phyloP scores from a whole-genome alignment of 306 rosid species.

The Geum urbanum region DNA sequence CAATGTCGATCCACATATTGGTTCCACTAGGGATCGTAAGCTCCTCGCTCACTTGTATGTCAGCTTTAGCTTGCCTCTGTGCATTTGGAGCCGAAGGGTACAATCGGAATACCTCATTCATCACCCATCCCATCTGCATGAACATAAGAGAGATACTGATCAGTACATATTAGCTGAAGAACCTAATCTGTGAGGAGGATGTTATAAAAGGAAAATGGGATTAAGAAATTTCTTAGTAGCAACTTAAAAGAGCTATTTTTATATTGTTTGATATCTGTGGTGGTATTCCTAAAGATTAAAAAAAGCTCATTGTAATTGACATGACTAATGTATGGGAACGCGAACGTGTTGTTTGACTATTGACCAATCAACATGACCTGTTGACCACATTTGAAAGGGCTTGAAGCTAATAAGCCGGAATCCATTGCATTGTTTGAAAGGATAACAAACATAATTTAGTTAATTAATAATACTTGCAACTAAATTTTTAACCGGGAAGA shows the following conservation, averaged over 20 bases:
- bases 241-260: not conserved
- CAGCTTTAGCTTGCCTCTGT: constrained; percentile 73
- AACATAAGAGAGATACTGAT: too few species aligned
- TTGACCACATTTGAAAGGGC: not conserved
- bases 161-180: too few species aligned
- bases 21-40: constrained; percentile 65
- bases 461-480: not conserved
- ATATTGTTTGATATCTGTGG: not conserved
- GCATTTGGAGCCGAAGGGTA: constrained; percentile 87
- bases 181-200: too few species aligned
- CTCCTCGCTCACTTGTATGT: constrained; percentile 47
- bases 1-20: constrained; percentile 82
- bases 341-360: constrained; percentile 17
- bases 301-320: not conserved
- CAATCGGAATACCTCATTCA: constrained; percentile 72
- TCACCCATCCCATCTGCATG: constrained; percentile 88
- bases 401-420: not conserved
- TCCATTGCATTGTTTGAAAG: not conserved
- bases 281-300: not conserved
- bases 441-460: not conserved
- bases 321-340: not conserved
- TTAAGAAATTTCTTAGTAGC: constrained; percentile 3
- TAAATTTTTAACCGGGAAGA: not conserved
- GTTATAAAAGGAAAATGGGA: not conserved
- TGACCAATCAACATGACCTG: constrained; percentile 21